These are phyloP conservation scores for Yarrowia porcina DNA, from an alignment of 805 yeast species.

Conservation along the genomic window DNA sequence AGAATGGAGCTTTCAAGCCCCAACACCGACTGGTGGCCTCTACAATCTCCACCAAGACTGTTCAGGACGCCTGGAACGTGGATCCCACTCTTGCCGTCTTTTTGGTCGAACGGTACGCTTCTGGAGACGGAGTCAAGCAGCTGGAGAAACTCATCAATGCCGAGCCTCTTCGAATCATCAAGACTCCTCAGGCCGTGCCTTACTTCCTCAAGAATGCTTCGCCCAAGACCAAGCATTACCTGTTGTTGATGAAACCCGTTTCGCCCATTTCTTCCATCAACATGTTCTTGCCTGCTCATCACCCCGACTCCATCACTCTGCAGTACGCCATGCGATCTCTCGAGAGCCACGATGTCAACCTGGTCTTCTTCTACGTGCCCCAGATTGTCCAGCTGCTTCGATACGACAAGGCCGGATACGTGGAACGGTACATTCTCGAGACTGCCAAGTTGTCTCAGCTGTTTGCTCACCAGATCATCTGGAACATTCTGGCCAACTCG, in stretches of 20 bases:
- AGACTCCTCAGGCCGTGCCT: conserved; percentile 57
- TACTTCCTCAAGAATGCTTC: conserved; percentile 44
- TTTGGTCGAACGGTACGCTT: conserved; percentile 56
- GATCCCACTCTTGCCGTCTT: conserved; percentile 73
- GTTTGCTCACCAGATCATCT: conserved; percentile 95
- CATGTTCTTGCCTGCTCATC: conserved; percentile 71
- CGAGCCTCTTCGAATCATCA: conserved; percentile 58
- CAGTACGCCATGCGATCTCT: conserved; percentile 90
- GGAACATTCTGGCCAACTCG: conserved; percentile 96
- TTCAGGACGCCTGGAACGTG: conserved; percentile 58
- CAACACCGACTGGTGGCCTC: conserved; percentile 18
- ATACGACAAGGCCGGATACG: conserved; percentile 78
- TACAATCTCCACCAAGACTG: conserved; percentile 35
- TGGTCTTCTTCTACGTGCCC: conserved; percentile 95
- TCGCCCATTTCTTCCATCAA: conserved; percentile 84
- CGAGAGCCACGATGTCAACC: conserved; percentile 79
- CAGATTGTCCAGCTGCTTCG: conserved; percentile 93
- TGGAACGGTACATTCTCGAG: conserved; percentile 82
- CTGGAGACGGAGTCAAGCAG: conserved; percentile 40
- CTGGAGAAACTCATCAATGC: conserved; percentile 47
- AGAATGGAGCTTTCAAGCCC: conserved; percentile 36
- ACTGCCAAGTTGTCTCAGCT: conserved; percentile 86
- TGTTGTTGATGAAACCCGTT: conserved; percentile 68
- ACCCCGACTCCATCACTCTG: conserved; percentile 59
- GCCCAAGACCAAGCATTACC: conserved; percentile 30